Evolutionary conservation across 208 protist species (phyloP), one percentile per base, ranked within the genome.

Genomic region (Leishmania guyanensis): DNA sequence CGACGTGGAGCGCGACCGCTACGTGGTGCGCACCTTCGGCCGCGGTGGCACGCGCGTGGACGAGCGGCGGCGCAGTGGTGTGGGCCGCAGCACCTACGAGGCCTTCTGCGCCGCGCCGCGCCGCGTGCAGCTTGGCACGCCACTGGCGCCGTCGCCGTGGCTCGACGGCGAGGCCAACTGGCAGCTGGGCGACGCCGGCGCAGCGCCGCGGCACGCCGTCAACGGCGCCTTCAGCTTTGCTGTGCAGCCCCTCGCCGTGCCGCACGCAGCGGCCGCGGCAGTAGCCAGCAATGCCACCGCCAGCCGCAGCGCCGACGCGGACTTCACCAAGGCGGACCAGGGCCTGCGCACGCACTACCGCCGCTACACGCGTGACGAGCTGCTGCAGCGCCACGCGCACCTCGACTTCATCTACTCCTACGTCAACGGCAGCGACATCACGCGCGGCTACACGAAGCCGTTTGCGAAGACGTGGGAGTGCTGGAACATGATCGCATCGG

Each of bases 321-420:
- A 81, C 78, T 81, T 81, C 22, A 33, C 36, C 1, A 75, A 69
- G 39, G 78, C 9, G 43, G 78, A 75, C 46, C 78, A 81, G 56
- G n/a, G 26, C 20, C 66, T 81, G 53, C 69, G 78, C 43, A 81
- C 78, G 78, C 78, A 77, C 78, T 81, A 81, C 78, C 68, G 70
- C 56, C 78, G 39, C 56, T 70, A 77, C 70, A 81, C 43, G 54
- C 69, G 70, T 17, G 70, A 39, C 43, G 78, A 81, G 56, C 60
- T 76, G 26, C 78, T 76, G 26, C 54, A 29, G 43, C 33, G n/a
- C 8, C 54, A 81, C 78, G 29, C 54, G 51, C 70, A 81, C 70
- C 29, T 81, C 29, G 78, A 81, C 78, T 81, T 77, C 78, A 81
- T 81, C 70, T 81, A 81, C 78, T 81, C 78, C 46, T 81, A 81